phyloP scores from a whole-genome alignment of 75 land plant species.

The Selaginella tamariscina region DNA sequence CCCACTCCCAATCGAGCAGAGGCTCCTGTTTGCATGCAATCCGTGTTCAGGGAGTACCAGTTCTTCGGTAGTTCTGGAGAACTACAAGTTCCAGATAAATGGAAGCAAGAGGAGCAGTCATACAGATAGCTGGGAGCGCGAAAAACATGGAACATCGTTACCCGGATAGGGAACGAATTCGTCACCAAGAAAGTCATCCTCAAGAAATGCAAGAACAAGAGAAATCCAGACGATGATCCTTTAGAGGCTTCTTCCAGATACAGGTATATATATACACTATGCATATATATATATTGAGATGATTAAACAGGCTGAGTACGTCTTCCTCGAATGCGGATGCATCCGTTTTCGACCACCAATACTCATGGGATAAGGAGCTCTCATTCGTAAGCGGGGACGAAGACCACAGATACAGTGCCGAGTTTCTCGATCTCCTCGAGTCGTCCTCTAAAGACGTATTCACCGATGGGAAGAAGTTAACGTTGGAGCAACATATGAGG shows the following conservation, averaged over 20 bases:
- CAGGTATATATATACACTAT: no score
- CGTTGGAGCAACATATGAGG: neutral
- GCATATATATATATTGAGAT: no score
- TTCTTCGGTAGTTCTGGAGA: neutral
- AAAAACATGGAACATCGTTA: neutral
- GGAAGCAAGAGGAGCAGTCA: neutral
- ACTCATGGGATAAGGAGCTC: neutral
- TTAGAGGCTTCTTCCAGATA: no score
- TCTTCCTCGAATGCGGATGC: neutral
- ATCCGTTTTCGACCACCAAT: neutral
- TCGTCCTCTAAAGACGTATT: neutral
- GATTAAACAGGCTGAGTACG: neutral
- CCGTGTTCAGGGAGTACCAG: neutral
- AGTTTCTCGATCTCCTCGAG: neutral
- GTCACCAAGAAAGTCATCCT: neutral
- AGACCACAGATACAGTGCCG: neutral
- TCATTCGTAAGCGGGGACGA: neutral
- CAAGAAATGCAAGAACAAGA: neutral
- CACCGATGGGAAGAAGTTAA: neutral
- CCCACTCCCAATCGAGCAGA: neutral
- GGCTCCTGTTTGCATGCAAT: neutral
- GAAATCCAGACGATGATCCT: no score
- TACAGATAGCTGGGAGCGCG: neutral
- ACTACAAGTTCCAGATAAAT: neutral
- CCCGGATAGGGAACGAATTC: neutral